phyloP scores from a whole-genome alignment of 1,284 basidiomycete species.

The Gymnopus androsaceus region DNA sequence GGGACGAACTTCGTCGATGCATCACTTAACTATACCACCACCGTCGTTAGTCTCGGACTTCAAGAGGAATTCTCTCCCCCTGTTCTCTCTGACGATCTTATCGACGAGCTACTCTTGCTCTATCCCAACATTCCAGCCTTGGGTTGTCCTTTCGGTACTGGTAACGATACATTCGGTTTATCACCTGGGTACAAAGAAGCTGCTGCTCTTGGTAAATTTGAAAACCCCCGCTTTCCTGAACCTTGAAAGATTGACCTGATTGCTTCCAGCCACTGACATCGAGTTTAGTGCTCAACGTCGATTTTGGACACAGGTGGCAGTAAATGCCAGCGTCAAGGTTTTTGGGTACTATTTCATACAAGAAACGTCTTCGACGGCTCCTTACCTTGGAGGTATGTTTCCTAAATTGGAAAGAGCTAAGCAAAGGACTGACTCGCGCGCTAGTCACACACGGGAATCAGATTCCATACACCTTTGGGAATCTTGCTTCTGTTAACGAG shows the following conservation, averaged over 20 bases:
- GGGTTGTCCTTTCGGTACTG: constrained; percentile 34
- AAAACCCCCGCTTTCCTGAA: too few relatives aligned
- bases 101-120: constrained; percentile 20
- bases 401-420: neutral
- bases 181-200: constrained; percentile 29
- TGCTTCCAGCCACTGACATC: neutral
- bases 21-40: neutral
- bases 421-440: neutral
- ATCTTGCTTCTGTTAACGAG: neutral
- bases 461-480: neutral
- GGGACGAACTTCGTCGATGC: neutral
- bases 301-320: neutral
- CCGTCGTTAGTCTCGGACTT: neutral
- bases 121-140: constrained; percentile 33
- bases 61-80: neutral
- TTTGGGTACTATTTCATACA: constrained; percentile 1
- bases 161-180: constrained; percentile 32
- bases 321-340: constrained; percentile 29
- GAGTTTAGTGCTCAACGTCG: neutral
- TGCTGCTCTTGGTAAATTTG: constrained; percentile 26
- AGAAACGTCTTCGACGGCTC: neutral
- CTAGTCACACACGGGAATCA: neutral
- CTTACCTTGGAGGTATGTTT: constrained; percentile 2
- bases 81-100: neutral
- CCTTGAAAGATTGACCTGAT: neutral